Base-by-base conservation (phyloP, 257 asterid genomes). In the Orobanche coerulescens region DNA sequence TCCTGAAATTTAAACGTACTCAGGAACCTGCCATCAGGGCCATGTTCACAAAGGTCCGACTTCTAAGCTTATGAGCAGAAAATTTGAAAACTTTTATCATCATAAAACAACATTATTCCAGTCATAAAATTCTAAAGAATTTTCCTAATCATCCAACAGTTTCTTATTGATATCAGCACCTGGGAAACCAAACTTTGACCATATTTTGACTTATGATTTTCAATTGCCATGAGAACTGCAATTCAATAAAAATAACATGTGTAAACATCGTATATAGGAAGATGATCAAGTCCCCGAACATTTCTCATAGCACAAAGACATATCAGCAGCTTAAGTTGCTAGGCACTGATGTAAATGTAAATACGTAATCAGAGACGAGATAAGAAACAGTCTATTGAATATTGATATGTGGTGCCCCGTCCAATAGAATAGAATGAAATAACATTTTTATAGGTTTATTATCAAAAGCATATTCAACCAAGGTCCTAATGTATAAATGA, bases 101-200 rank as follows among this genome's bases (percentile, higher is more conserved):
- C 30, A 5, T 0, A 33, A 71, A 64, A 23, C 44, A 51, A 49
- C 71, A 71, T 39, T 12, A 30, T 58, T 64, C 71, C 49, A 71
- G 36, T 24, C 33, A 58, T 31, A 71, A 58, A 19, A 36, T 58
- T 22, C 62, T 64, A 67, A 20, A 65, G 67, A 58, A 64, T 9
- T 36, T 36, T 58, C 71, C 28, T 61, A 71, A 40, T 58, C 34
- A 56, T 66, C 28, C 4, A 63, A 64, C 70, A 70, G 19, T n/a
- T n/a, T n/a, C n/a, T n/a, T n/a, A n/a, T n/a, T n/a, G n/a, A n/a
- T n/a, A n/a, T n/a, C n/a, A n/a, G 71, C 62, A 56, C 54, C 39
- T 44, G 53, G 36, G 5, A 31, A 71, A 71, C 56, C 24, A 46
- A 30, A 71, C 67, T 7, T 44, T 46, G 30, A 71, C 63, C 63